Percentiles rank a stretch among this genome's conserved stretches.
These are phyloP conservation scores for Blastobotrys ciferrii DNA, from an alignment of 1,139 yeast species.

Conservation along the genomic window DNA sequence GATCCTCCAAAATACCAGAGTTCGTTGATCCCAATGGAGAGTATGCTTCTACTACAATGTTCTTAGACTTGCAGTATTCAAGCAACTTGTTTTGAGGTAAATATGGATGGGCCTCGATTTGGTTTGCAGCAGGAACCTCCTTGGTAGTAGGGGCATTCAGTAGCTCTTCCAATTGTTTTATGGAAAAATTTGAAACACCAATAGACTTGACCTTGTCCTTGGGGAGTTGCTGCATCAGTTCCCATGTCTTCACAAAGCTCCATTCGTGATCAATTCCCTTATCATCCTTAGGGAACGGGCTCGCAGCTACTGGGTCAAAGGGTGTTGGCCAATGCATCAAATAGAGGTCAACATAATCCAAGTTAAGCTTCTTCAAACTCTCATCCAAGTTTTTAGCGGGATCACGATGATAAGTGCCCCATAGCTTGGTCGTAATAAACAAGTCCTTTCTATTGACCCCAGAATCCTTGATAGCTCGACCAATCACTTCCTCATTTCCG, in stretches of 20 bases:
- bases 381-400: slow-evolving; percentile 56
- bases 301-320: slow-evolving; percentile 27
- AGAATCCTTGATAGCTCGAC: slow-evolving; percentile 37
- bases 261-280: slow-evolving; percentile 33
- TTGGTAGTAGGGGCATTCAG: slow-evolving; percentile 37
- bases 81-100: slow-evolving; percentile 52
- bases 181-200: slow-evolving; percentile 45
- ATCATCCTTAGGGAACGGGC: slow-evolving; percentile 8
- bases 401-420: slow-evolving; percentile 50
- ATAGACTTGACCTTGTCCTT: slow-evolving; percentile 42
- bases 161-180: slow-evolving; percentile 39
- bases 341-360: slow-evolving; percentile 79
- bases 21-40: slow-evolving; percentile 68
- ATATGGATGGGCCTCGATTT: slow-evolving; percentile 58
- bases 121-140: slow-evolving; percentile 48
- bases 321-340: slow-evolving; percentile 83
- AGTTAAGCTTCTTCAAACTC: slow-evolving; percentile 62
- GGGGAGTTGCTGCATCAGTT: slow-evolving; percentile 56
- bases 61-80: slow-evolving; percentile 49
- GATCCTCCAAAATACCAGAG: slow-evolving; percentile 58
- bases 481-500: slow-evolving; percentile 39
- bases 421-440: slow-evolving; percentile 41
- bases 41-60: slow-evolving; percentile 61
- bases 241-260: slow-evolving; percentile 67
- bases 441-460: slow-evolving; percentile 37